Conservation (phyloP, 140 eudicot genomes). For the Ambrosia hybrid region DNA sequence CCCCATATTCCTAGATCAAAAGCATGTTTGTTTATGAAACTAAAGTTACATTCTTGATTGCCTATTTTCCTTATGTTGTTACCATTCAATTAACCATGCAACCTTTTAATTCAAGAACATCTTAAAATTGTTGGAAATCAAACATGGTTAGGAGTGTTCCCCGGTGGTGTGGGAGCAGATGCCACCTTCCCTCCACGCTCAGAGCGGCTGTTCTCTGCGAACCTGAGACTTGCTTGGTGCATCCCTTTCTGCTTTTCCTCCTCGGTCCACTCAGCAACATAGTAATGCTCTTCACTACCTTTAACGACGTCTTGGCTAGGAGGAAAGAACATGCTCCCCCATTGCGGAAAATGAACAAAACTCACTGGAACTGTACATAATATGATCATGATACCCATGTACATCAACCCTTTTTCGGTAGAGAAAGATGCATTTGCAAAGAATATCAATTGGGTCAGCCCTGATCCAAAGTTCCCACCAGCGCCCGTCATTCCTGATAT, state of each 20-base stretch:
- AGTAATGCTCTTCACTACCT: slow-evolving; percentile 57
- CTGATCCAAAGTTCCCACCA: slow-evolving; percentile 69
- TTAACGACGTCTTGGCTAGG: slow-evolving; percentile 38
- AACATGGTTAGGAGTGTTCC: slow-evolving; percentile 46
- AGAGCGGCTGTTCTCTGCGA: slow-evolving; percentile 58
- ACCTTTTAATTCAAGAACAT: neutral
- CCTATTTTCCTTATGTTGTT: neutral
- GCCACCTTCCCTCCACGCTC: slow-evolving; percentile 59
- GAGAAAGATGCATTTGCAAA: slow-evolving; percentile 40
- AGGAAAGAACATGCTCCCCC: slow-evolving; percentile 78
- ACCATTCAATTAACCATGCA: neutral
- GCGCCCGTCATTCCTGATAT: slow-evolving; percentile 72
- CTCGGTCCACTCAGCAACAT: slow-evolving; percentile 48
- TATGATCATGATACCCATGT: slow-evolving; percentile 68
- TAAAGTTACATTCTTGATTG: neutral
- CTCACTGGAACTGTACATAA: slow-evolving; percentile 47
- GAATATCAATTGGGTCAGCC: slow-evolving; percentile 56
- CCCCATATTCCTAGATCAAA: neutral
- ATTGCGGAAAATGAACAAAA: slow-evolving; percentile 70
- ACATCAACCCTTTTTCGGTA: slow-evolving; percentile 42
- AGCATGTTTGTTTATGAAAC: neutral
- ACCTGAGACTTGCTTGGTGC: slow-evolving; percentile 58
- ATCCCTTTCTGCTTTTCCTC: slow-evolving; percentile 57
- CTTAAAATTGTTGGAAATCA: slow-evolving; percentile 18
- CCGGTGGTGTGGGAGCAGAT: slow-evolving; percentile 52